Evolutionary conservation across 2,329 filamentous ascomycete genomes (phyloP).

Genomic region (Phoma sp.): DNA sequence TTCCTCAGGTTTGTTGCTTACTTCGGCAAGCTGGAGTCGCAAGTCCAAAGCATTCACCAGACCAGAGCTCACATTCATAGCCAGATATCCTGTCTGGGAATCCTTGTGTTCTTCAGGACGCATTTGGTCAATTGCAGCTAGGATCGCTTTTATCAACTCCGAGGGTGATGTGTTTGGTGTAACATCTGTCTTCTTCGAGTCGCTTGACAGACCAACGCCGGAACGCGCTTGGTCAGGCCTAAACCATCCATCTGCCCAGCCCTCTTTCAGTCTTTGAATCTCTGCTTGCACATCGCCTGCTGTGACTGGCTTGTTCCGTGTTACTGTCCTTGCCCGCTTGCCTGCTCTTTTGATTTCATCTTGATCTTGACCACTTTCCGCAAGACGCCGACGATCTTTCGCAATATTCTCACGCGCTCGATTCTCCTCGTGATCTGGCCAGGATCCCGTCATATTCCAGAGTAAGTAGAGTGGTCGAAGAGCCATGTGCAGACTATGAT

Average conservation of each 20-base stretch:
- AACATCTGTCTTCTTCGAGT: not conserved
- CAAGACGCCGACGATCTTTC: not conserved
- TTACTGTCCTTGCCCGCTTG: not conserved
- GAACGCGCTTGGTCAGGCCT: not conserved
- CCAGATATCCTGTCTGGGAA: not conserved
- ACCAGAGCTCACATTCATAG: not conserved
- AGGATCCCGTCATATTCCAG: not conserved
- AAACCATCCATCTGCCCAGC: not conserved
- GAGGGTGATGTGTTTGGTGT: not conserved
- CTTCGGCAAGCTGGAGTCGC: not conserved
- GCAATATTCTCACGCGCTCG: not conserved
- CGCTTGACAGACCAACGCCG: not conserved
- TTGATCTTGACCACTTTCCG: not conserved
- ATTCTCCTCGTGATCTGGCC: not conserved
- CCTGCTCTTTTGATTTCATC: not conserved
- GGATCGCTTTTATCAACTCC: not conserved
- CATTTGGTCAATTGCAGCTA: not conserved
- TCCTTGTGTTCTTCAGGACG: not conserved
- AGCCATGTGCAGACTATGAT: not conserved
- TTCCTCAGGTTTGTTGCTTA: not conserved
- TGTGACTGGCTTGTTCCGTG: not conserved
- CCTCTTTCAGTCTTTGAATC: not conserved
- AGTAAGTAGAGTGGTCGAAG: not conserved
- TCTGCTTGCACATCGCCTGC: not conserved
- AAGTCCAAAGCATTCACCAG: not conserved